Evolutionary conservation across 257 asterid species (phyloP).

Genomic region (Coffea canephora): DNA sequence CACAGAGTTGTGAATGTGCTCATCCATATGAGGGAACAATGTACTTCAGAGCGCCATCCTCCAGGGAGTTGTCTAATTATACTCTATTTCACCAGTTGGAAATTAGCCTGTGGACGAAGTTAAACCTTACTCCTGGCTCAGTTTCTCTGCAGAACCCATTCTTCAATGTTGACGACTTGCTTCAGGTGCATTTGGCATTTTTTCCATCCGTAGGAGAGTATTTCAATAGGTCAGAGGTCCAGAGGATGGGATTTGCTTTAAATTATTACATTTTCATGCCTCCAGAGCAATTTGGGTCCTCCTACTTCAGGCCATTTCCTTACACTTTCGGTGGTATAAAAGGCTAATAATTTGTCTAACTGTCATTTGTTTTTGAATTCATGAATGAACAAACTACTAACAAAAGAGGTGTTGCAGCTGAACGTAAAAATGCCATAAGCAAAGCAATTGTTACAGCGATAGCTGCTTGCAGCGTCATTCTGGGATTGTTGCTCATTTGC

Average conservation of each 20-base stretch:
- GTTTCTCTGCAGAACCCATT: conserved; percentile 77
- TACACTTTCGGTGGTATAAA: conserved; percentile 62
- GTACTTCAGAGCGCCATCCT: conserved; percentile 86
- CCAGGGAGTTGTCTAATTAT: conserved; percentile 74
- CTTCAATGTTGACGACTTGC: conserved; percentile 81
- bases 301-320: conserved; percentile 70
- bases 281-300: conserved; percentile 80
- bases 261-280: conserved; percentile 92
- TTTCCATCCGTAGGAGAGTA: conserved; percentile 64
- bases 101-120: conserved; percentile 85
- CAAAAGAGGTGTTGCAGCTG: conserved; percentile 38
- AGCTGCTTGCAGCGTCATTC: conserved; percentile 58
- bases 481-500: conserved; percentile 59
- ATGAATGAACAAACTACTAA: neutral
- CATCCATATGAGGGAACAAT: conserved; percentile 84
- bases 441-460: conserved; percentile 54
- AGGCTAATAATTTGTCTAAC: neutral
- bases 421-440: conserved; percentile 45
- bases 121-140: conserved; percentile 75
- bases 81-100: conserved; percentile 73
- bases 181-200: conserved; percentile 72
- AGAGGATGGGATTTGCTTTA: conserved; percentile 70
- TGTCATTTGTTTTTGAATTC: neutral
- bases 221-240: conserved; percentile 70
- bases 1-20: conserved; percentile 89